These are phyloP conservation scores for Pythium diclinum DNA, from an alignment of 352 stramenopile species.

Conservation along the genomic window DNA sequence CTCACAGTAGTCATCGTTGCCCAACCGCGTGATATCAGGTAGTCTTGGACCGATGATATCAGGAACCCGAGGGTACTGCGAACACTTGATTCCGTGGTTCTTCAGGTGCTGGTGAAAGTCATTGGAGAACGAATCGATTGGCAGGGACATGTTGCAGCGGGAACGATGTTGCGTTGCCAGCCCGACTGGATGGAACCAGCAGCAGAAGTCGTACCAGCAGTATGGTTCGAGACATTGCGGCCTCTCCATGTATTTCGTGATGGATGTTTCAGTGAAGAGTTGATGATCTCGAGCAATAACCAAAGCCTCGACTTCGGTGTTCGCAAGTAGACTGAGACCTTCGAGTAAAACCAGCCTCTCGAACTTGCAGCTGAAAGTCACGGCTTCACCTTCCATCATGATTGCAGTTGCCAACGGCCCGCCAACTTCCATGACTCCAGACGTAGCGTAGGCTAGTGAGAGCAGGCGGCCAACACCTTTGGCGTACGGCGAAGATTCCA, in stretches of 20 bases:
- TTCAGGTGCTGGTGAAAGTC: background rate
- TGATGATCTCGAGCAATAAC: constrained; percentile 8
- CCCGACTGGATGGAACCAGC: constrained; percentile 19
- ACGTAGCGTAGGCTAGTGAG: constrained; percentile 22
- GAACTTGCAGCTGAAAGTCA: constrained; percentile 24
- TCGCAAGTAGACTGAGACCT: constrained; percentile 20
- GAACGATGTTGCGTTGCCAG: too few relatives aligned
- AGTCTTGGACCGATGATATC: constrained; percentile 20
- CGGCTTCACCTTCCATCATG: constrained; percentile 16
- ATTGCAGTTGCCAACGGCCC: constrained; percentile 27
- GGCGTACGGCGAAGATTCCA: constrained; percentile 8
- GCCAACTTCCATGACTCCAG: constrained; percentile 27
- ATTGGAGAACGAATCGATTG: too few relatives aligned
- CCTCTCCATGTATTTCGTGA: constrained; percentile 15
- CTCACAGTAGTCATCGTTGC: constrained; percentile 13
- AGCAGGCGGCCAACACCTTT: constrained; percentile 17
- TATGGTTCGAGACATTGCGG: constrained; percentile 16
- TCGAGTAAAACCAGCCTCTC: constrained; percentile 21
- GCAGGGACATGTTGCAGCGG: too few relatives aligned
- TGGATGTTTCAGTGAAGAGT: constrained; percentile 22
- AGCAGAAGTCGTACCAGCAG: constrained; percentile 30
- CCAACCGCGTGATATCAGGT: constrained; percentile 7
- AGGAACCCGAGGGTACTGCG: background rate
- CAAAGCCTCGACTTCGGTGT: constrained; percentile 17
- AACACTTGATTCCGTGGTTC: background rate